Percentiles rank a stretch among this genome's conserved stretches.
phyloP scores from a whole-genome alignment of 169 alveolate genomes.

The Ichthyophthirius multifiliis region DNA sequence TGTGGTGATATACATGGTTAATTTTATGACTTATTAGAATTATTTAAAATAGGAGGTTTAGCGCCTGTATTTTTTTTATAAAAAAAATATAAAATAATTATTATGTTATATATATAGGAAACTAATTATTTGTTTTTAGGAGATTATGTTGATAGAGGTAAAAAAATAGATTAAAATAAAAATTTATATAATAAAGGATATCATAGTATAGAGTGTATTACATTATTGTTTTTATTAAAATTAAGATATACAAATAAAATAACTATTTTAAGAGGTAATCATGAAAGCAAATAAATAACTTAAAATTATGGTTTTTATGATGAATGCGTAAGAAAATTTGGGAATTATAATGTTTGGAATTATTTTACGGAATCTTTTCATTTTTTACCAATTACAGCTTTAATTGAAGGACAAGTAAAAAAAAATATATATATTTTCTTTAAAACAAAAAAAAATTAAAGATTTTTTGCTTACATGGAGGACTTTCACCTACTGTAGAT shows the following conservation, averaged over 20 bases:
- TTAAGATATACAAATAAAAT: conserved; percentile 65
- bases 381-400: conserved; percentile 95
- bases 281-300: conserved; percentile 95
- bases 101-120: conserved; percentile 63
- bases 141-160: conserved; percentile 97
- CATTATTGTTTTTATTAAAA: conserved; percentile 91
- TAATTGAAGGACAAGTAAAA: conserved; percentile 85
- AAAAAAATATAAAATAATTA: background rate
- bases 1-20: conserved; percentile 67
- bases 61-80: conserved; percentile 17
- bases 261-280: conserved; percentile 96
- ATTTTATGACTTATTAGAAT: conserved; percentile 94
- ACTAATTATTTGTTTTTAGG: conserved; percentile 97
- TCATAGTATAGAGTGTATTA: conserved; percentile 91
- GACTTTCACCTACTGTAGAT: conserved; percentile 94
- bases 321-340: conserved; percentile 96
- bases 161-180: background rate
- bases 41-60: conserved; percentile 92
- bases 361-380: conserved; percentile 96
- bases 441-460: conserved; percentile 36
- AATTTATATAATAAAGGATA: conserved; percentile 33
- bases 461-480: conserved; percentile 98
- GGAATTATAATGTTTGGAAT: conserved; percentile 95
- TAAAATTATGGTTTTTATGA: conserved; percentile 97
- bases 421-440: no score